A percentile compares a stretch with the other conserved stretches of the same genome.
These are phyloP conservation scores for Annulohypoxylon stygium DNA, from an alignment of 495 filamentous ascomycete species.

Conservation along the genomic window DNA sequence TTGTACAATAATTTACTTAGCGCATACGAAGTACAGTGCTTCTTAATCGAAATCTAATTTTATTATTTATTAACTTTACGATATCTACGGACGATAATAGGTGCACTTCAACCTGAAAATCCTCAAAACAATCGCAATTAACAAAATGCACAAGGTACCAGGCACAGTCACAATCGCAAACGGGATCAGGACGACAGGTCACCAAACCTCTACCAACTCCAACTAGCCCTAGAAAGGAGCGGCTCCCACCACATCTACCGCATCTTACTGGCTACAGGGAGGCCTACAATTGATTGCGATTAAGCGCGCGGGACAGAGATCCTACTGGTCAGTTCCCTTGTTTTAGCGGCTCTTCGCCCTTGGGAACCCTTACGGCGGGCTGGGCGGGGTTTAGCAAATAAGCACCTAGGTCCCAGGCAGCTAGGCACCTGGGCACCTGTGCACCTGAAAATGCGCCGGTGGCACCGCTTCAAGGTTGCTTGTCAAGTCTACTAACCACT, in stretches of 20 bases:
- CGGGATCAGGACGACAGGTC: not conserved
- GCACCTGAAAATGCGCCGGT: not conserved
- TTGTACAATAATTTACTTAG: not conserved
- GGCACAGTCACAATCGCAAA: slow-evolving; percentile 2
- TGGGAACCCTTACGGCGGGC: slow-evolving; percentile 30
- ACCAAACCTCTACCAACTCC: not conserved
- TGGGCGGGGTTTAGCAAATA: slow-evolving; percentile 28
- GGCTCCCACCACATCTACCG: slow-evolving; percentile 21
- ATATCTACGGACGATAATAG: not conserved
- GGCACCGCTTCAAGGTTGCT: slow-evolving; percentile 21
- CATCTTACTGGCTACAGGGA: slow-evolving; percentile 24
- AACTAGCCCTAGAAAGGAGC: slow-evolving; percentile 10
- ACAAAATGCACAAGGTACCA: not conserved
- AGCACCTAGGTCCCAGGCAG: not conserved
- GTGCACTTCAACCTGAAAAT: no score
- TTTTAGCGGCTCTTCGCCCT: slow-evolving; percentile 41
- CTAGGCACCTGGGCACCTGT: no score
- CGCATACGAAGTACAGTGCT: not conserved
- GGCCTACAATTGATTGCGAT: slow-evolving; percentile 29
- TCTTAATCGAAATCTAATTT: not conserved
- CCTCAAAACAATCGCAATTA: not conserved
- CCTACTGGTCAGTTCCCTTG: slow-evolving; percentile 42
- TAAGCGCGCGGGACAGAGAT: slow-evolving; percentile 50
- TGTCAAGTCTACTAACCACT: slow-evolving; percentile 7
- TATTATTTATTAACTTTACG: no score